Conservation (phyloP, 2,329 filamentous ascomycete genomes). For the Alternaria hordeiaustralica region DNA sequence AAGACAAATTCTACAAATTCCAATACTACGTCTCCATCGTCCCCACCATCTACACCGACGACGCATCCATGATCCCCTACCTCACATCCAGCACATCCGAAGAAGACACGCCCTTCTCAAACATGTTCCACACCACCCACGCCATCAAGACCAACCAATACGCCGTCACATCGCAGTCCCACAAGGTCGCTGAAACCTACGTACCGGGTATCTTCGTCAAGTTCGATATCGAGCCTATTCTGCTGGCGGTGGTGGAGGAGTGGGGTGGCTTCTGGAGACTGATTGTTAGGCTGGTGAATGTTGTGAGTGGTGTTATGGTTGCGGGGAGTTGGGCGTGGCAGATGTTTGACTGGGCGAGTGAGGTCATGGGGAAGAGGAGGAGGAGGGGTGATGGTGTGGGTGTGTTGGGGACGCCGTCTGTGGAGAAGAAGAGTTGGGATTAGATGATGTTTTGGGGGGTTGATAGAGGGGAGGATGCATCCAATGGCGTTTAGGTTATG, state of each 20-base stretch:
- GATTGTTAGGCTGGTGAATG: slow-evolving; percentile 84
- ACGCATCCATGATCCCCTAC: slow-evolving; percentile 56
- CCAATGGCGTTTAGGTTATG: background rate
- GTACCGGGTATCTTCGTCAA: slow-evolving; percentile 97
- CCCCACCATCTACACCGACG: slow-evolving; percentile 82
- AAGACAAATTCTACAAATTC: slow-evolving; percentile 88
- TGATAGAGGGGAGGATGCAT: background rate
- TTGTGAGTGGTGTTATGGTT: slow-evolving; percentile 88
- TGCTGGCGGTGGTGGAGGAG: slow-evolving; percentile 83
- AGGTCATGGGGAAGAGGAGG: slow-evolving; percentile 52
- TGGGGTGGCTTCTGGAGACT: slow-evolving; percentile 77
- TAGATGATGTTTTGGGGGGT: background rate
- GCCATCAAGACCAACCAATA: slow-evolving; percentile 96
- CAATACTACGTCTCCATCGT: slow-evolving; percentile 98
- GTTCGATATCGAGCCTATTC: slow-evolving; percentile 96
- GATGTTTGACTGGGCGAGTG: slow-evolving; percentile 74
- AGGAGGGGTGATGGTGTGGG: slow-evolving; percentile 54
- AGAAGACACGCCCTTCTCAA: slow-evolving; percentile 42
- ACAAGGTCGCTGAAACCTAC: slow-evolving; percentile 69
- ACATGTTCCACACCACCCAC: slow-evolving; percentile 50
- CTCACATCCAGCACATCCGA: slow-evolving; percentile 46
- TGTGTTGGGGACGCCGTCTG: slow-evolving; percentile 49
- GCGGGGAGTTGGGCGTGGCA: slow-evolving; percentile 94
- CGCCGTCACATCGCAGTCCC: slow-evolving; percentile 89
- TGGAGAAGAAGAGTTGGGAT: slow-evolving; percentile 25